Percentiles rank a stretch among this genome's conserved stretches.
Conservation (phyloP, 2,329 filamentous ascomycete genomes). For the Lojkania enalia region DNA sequence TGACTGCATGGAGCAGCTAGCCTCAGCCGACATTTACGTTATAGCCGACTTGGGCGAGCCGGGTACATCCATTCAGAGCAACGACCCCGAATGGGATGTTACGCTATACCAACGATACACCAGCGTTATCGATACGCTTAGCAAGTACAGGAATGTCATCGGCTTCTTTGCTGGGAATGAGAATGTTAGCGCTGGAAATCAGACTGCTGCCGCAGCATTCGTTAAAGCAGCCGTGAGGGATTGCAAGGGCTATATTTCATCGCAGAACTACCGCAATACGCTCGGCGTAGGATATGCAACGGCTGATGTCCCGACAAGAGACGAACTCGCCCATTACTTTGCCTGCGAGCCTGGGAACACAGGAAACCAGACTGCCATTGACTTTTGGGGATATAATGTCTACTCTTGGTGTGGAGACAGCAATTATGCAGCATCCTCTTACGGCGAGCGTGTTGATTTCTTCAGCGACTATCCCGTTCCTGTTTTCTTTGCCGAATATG, state of each 20-base stretch:
- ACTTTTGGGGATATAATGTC: constrained; percentile 99
- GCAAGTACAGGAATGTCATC: constrained; percentile 84
- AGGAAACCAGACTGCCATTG: constrained; percentile 64
- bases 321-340: constrained; percentile 86
- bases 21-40: constrained; percentile 87
- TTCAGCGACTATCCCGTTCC: constrained; percentile 89
- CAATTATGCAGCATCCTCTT: constrained; percentile 74
- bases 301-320: constrained; percentile 86
- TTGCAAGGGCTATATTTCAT: constrained; percentile 87
- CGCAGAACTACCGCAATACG: constrained; percentile 67
- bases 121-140: constrained; percentile 76
- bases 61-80: constrained; percentile 76
- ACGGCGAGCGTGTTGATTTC: constrained; percentile 78
- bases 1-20: constrained; percentile 79
- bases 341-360: constrained; percentile 69
- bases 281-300: constrained; percentile 94
- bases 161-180: constrained; percentile 99
- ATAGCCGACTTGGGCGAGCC: constrained; percentile 72
- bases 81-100: constrained; percentile 76
- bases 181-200: constrained; percentile 83
- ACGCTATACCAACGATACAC: constrained; percentile 81
- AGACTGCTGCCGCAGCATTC: constrained; percentile 86
- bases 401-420: constrained; percentile 98
- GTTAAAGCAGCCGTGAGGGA: constrained; percentile 98
- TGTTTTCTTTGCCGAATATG: constrained; percentile 98